Percentiles rank a stretch among this genome's conserved stretches.
phyloP scores from a whole-genome alignment of 306 rosid genomes.

The Cicer yamashitae region DNA sequence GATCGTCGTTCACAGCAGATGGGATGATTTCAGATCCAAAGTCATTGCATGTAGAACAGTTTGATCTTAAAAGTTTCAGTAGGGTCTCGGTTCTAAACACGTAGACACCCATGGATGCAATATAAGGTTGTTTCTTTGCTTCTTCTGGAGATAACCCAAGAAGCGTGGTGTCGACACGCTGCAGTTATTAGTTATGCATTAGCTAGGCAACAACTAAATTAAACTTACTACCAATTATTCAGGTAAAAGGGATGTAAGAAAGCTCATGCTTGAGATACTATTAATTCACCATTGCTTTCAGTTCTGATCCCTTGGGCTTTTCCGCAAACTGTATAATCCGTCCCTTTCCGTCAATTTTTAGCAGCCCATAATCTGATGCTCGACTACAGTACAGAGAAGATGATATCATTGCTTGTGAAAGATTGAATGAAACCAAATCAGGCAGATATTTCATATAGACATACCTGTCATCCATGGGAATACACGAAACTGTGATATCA shows the following conservation, averaged over 20 bases:
- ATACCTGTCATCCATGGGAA: conserved; percentile 92
- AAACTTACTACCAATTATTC: conserved; percentile 21
- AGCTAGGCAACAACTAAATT: conserved; percentile 31
- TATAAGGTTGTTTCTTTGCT: conserved; percentile 67
- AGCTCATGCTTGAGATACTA: conserved; percentile 29
- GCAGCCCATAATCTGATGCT: conserved; percentile 90
- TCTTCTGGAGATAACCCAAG: conserved; percentile 82
- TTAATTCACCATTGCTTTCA: conserved; percentile 81
- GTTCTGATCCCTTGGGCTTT: conserved; percentile 87
- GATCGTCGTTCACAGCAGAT: conserved; percentile 74
- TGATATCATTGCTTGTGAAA: not conserved
- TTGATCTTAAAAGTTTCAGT: conserved; percentile 69
- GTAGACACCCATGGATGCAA: conserved; percentile 99
- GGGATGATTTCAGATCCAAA: conserved; percentile 97
- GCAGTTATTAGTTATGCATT: conserved; percentile 49
- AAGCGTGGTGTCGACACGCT: conserved; percentile 85
- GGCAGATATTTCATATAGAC: not conserved
- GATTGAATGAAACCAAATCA: conserved; percentile 5
- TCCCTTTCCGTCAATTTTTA: conserved; percentile 80
- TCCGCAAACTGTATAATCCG: conserved; percentile 82
- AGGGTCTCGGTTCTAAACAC: conserved; percentile 84
- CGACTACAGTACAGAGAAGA: conserved; percentile 59
- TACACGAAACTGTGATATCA: conserved; percentile 91
- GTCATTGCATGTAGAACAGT: conserved; percentile 77
- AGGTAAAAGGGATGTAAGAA: conserved; percentile 17